Percentiles rank a stretch among this genome's conserved stretches.
These are phyloP conservation scores for Penicillium sp. DNA, from an alignment of 2,329 filamentous ascomycete genomes.

Conservation along the genomic window DNA sequence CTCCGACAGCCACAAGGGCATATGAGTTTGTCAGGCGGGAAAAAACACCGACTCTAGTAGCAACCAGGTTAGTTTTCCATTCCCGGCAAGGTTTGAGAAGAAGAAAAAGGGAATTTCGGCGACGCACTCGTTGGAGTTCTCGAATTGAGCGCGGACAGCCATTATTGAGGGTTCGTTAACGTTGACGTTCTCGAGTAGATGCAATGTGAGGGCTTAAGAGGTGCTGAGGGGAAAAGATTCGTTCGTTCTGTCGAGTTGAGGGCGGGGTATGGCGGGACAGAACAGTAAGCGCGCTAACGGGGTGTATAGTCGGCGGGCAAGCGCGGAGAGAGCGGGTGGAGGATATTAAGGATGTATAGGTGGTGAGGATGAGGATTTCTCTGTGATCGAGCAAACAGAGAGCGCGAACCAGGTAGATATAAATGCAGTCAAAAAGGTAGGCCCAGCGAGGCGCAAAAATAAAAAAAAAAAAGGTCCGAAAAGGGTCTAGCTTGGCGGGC, in stretches of 20 bases:
- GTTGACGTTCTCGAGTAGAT: neutral
- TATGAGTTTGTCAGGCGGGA: slow-evolving; percentile 96
- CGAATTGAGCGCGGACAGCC: slow-evolving; percentile 56
- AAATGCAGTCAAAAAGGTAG: slow-evolving; percentile 5
- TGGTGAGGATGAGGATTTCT: slow-evolving; percentile 6
- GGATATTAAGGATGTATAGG: neutral
- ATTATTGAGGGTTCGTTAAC: slow-evolving; percentile 33
- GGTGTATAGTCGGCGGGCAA: neutral
- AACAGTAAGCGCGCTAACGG: slow-evolving; percentile 1
- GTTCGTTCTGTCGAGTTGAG: neutral
- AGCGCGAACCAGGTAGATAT: slow-evolving; percentile 4
- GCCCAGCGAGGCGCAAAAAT: slow-evolving; percentile 5
- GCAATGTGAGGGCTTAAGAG: neutral
- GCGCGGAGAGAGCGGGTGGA: slow-evolving; percentile 2
- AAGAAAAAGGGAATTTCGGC: neutral
- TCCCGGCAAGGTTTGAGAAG: neutral
- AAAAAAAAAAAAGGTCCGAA: slow-evolving; percentile 9
- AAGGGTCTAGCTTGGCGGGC: slow-evolving; percentile 1
- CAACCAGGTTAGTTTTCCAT: slow-evolving; percentile 1
- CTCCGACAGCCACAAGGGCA: slow-evolving; percentile 89
- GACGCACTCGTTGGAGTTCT: slow-evolving; percentile 56
- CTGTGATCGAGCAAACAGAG: neutral
- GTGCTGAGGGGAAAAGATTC: slow-evolving; percentile 13
- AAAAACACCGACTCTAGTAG: slow-evolving; percentile 87
- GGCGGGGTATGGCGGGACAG: slow-evolving; percentile 15